Conservation (phyloP, 257 asterid genomes). For the Oldenlandia corymbosa region DNA sequence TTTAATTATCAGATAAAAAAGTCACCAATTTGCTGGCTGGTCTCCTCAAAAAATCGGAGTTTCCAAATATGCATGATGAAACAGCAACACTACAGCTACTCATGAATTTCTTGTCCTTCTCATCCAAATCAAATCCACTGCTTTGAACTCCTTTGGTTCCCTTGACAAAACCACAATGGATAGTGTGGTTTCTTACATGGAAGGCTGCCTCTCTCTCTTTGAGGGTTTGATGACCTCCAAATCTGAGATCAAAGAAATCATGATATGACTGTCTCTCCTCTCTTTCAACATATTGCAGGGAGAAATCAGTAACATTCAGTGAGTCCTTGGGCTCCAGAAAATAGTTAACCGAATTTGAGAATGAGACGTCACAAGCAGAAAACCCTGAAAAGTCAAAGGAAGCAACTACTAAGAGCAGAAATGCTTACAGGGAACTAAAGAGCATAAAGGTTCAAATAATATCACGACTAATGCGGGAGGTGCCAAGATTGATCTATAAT, state of each 20-base stretch:
- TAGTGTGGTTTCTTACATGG: slow-evolving; percentile 60
- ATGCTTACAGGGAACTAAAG: neutral
- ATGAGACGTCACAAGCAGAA: slow-evolving; percentile 66
- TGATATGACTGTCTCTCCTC: slow-evolving; percentile 35
- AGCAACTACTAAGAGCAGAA: slow-evolving; percentile 9
- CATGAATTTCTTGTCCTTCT: slow-evolving; percentile 58
- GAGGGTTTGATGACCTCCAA: slow-evolving; percentile 85
- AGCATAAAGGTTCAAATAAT: neutral
- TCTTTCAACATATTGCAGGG: slow-evolving; percentile 58
- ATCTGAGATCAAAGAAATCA: slow-evolving; percentile 41
- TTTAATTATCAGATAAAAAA: neutral
- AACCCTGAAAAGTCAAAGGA: slow-evolving; percentile 44
- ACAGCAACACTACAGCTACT: slow-evolving; percentile 56
- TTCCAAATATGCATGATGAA: slow-evolving; percentile 92
- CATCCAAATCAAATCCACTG: slow-evolving; percentile 79
- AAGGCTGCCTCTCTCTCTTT: slow-evolving; percentile 70
- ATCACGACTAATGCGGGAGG: neutral
- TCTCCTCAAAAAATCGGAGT: slow-evolving; percentile 82
- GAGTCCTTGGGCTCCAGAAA: slow-evolving; percentile 68
- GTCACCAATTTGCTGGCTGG: slow-evolving; percentile 86
- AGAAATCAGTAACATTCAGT: slow-evolving; percentile 54
- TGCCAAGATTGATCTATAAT: neutral
- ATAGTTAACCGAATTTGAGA: slow-evolving; percentile 55
- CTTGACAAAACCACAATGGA: slow-evolving; percentile 84
- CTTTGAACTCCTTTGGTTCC: slow-evolving; percentile 46